Evolutionary conservation across 306 rosid genomes (phyloP).

Genomic region (Vachellia collinsii): DNA sequence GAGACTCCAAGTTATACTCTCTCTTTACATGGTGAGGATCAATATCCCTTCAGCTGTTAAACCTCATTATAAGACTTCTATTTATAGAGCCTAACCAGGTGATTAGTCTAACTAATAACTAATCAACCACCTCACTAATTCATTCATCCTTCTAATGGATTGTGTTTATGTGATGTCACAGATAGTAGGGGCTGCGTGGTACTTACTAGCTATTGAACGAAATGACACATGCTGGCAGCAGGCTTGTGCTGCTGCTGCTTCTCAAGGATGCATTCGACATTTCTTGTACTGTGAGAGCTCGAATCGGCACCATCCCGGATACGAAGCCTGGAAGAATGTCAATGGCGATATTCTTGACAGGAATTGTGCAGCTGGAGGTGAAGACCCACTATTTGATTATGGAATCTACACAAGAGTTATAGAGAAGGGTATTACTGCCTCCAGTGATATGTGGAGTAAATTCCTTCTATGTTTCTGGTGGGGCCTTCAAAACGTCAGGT

Average conservation of each 20-base stretch:
- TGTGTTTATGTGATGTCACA: slow-evolving; percentile 34
- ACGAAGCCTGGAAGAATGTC: slow-evolving; percentile 50
- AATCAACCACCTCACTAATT: too few species aligned
- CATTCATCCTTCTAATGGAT: too few species aligned
- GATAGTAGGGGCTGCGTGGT: slow-evolving; percentile 88
- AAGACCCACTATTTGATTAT: slow-evolving; percentile 48
- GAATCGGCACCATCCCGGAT: slow-evolving; percentile 46
- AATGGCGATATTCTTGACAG: slow-evolving; percentile 50
- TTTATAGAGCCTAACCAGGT: too few species aligned
- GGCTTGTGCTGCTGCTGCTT: slow-evolving; percentile 43
- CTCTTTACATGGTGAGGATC: too few species aligned
- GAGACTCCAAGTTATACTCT: too few species aligned
- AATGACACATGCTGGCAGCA: slow-evolving; percentile 73
- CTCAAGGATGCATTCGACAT: slow-evolving; percentile 47
- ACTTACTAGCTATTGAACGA: slow-evolving; percentile 79
- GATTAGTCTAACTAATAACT: too few species aligned
- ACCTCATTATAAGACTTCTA: too few species aligned
- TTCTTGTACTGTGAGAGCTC: slow-evolving; percentile 65
- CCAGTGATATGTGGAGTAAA: slow-evolving; percentile 61
- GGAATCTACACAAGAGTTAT: slow-evolving; percentile 79
- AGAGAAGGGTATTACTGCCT: slow-evolving; percentile 54
- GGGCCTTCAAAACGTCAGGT: slow-evolving; percentile 96
- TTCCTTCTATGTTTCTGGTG: slow-evolving; percentile 86
- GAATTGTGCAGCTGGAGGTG: slow-evolving; percentile 47
- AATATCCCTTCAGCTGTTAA: too few species aligned